These are phyloP conservation scores for Phytophthora palmivora DNA, from an alignment of 352 stramenopile species.

Conservation along the genomic window DNA sequence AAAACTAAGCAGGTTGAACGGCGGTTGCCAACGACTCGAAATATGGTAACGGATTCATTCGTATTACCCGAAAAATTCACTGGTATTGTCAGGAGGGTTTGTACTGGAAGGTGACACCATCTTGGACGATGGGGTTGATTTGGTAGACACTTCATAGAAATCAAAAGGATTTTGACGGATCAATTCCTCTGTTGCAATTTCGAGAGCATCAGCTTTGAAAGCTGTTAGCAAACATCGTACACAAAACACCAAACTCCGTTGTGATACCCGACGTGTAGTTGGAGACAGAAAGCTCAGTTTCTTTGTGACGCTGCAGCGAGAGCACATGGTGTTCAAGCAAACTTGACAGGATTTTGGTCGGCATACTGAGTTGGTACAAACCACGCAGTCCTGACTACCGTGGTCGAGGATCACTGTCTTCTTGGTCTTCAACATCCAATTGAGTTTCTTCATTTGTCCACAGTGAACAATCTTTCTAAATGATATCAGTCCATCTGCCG, in stretches of 20 bases:
- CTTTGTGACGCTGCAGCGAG: slow-evolving; percentile 30
- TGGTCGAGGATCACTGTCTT: slow-evolving; percentile 28
- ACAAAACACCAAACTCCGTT: slow-evolving; percentile 39
- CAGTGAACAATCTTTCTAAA: slow-evolving; percentile 31
- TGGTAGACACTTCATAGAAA: slow-evolving; percentile 26
- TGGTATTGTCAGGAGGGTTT: slow-evolving; percentile 25
- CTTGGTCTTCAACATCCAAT: slow-evolving; percentile 37
- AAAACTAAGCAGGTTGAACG: background rate
- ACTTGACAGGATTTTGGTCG: slow-evolving; percentile 28
- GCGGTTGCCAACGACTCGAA: background rate
- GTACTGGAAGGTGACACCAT: slow-evolving; percentile 31
- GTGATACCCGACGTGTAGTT: slow-evolving; percentile 14
- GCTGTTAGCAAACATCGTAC: slow-evolving; percentile 32
- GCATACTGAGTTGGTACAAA: slow-evolving; percentile 21
- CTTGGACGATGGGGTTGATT: slow-evolving; percentile 21
- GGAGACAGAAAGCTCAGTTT: slow-evolving; percentile 39
- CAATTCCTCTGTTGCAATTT: slow-evolving; percentile 40
- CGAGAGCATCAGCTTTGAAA: slow-evolving; percentile 21
- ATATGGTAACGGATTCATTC: slow-evolving; percentile 13
- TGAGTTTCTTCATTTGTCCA: slow-evolving; percentile 51
- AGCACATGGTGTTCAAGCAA: slow-evolving; percentile 29
- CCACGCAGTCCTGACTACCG: slow-evolving; percentile 16
- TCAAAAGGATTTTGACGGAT: slow-evolving; percentile 24
- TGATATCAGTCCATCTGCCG: slow-evolving; percentile 36
- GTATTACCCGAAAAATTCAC: slow-evolving; percentile 37